Percentiles rank a stretch among this genome's conserved stretches.
phyloP scores from a whole-genome alignment of 108 stramenopile species.

The Cafeteria roenbergensis region DNA sequence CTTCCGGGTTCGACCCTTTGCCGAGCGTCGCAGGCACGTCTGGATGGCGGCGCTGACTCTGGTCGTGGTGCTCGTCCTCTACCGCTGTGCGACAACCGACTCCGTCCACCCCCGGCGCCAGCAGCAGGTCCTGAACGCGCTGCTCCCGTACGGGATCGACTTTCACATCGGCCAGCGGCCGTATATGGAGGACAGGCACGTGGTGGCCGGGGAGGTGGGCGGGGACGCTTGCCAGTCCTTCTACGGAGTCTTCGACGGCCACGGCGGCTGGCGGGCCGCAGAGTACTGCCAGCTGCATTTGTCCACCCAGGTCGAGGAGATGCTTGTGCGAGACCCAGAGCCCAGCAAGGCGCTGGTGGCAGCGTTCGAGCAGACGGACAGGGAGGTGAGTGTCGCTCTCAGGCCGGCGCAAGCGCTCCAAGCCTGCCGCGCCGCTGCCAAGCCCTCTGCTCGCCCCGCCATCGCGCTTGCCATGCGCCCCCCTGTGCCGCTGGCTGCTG shows the following conservation, averaged over 20 bases:
- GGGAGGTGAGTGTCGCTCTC: not conserved
- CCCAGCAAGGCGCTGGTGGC: not conserved
- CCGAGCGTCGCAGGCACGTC: too few species aligned
- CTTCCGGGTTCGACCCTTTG: too few species aligned
- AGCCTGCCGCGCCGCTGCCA: too few species aligned
- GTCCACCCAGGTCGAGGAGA: not conserved
- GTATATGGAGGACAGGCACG: slow-evolving; percentile 24
- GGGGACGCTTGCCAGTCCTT: not conserved
- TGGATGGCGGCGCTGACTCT: too few species aligned
- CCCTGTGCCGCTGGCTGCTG: not conserved
- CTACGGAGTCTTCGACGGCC: slow-evolving; percentile 28
- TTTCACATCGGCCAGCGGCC: slow-evolving; percentile 6
- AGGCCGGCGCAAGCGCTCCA: too few species aligned
- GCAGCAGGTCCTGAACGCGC: not conserved
- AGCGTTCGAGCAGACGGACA: not conserved
- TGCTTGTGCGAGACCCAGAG: not conserved
- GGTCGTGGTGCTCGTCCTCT: too few species aligned
- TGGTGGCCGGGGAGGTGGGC: not conserved
- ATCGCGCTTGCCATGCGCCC: not conserved
- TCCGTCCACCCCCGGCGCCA: not conserved
- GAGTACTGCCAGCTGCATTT: slow-evolving; percentile 9
- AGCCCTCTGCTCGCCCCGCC: too few species aligned
- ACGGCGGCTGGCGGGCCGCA: slow-evolving; percentile 24
- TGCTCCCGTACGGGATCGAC: slow-evolving; percentile 3
- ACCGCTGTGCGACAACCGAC: too few species aligned